Conservation (phyloP, 2,329 filamentous ascomycete genomes). For the Aspergillus tamarii region DNA sequence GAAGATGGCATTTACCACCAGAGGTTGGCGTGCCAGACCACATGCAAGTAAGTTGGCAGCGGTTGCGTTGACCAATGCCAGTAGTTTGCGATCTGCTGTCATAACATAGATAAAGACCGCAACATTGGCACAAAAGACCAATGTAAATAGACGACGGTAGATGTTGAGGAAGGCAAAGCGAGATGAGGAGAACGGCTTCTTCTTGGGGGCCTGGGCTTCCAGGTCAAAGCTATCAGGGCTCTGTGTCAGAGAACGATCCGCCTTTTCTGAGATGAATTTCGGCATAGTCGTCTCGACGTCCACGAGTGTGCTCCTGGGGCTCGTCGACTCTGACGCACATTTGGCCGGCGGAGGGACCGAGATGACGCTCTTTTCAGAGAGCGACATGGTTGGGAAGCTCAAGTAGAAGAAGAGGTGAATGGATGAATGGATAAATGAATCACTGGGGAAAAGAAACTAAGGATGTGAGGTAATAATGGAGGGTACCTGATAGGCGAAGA, state of each 20-base stretch:
- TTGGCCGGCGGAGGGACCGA: slow-evolving; percentile 23
- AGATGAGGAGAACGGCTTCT: slow-evolving; percentile 31
- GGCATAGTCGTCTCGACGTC: slow-evolving; percentile 21
- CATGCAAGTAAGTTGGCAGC: slow-evolving; percentile 52
- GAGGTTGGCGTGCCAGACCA: slow-evolving; percentile 55
- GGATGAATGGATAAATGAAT: neutral
- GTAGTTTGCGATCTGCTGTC: slow-evolving; percentile 37
- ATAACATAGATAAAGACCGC: slow-evolving; percentile 42
- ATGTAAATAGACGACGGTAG: slow-evolving; percentile 48
- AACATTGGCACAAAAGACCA: slow-evolving; percentile 46
- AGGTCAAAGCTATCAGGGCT: slow-evolving; percentile 27
- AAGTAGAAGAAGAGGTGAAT: neutral
- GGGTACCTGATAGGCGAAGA: neutral
- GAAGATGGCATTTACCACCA: slow-evolving; percentile 58
- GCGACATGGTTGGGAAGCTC: slow-evolving; percentile 17
- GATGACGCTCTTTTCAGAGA: slow-evolving; percentile 17
- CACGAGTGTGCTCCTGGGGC: slow-evolving; percentile 26
- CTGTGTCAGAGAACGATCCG: slow-evolving; percentile 18
- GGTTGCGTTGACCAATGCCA: slow-evolving; percentile 46
- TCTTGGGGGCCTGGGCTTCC: slow-evolving; percentile 31
- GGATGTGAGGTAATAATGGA: neutral
- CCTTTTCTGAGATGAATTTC: slow-evolving; percentile 22
- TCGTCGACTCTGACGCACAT: slow-evolving; percentile 16
- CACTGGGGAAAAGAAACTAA: neutral
- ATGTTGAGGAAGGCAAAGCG: slow-evolving; percentile 44